Evolutionary conservation across 2,329 filamentous ascomycete species (phyloP).

Genomic region (Colletotrichum sp.): DNA sequence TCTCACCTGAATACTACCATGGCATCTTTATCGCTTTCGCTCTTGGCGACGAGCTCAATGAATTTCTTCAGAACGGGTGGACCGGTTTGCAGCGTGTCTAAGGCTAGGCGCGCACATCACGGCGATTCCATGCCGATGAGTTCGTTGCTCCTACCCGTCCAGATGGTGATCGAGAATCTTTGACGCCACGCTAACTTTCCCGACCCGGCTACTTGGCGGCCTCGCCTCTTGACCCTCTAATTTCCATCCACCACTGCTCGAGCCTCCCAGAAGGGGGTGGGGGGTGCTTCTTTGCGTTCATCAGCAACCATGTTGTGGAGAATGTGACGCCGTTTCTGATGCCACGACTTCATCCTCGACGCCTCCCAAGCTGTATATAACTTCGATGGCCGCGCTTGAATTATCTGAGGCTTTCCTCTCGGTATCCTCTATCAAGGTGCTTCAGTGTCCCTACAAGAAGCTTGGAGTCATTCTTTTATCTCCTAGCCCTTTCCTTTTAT

Average conservation of each 20-base stretch:
- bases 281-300: neutral
- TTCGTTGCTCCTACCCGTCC: neutral
- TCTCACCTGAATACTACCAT: neutral
- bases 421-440: neutral
- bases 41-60: neutral
- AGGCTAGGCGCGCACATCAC: neutral
- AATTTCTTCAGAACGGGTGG: neutral
- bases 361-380: conserved; percentile 8
- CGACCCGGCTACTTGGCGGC: neutral
- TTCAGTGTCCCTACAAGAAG: neutral
- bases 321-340: conserved; percentile 1
- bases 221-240: conserved; percentile 4
- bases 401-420: neutral
- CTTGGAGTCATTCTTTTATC: neutral
- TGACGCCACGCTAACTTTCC: neutral
- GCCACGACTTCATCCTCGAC: neutral
- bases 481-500: neutral
- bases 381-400: neutral
- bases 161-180: neutral
- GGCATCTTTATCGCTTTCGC: neutral
- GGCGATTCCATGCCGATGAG: neutral
- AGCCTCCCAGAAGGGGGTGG: neutral
- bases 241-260: conserved; percentile 4
- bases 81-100: neutral
- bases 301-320: neutral